A percentile compares a stretch with the other conserved stretches of the same genome.
Conservation (phyloP, 192 early-diverging fungal genomes). For the Podila horticola region DNA sequence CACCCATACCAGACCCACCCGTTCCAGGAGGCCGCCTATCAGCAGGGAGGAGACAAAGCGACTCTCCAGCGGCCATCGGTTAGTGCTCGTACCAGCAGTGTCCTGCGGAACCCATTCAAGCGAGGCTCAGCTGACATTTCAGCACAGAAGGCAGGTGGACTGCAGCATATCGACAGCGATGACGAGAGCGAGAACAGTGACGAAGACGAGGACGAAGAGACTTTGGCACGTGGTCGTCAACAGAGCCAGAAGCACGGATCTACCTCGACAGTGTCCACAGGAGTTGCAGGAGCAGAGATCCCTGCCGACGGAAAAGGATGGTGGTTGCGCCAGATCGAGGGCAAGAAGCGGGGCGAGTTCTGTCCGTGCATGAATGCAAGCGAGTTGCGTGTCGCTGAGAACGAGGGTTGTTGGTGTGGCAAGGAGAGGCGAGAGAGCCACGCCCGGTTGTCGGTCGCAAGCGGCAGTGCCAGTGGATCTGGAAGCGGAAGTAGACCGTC, state of each 20-base stretch:
- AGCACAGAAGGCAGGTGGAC: background rate
- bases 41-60: background rate
- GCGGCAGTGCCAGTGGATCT: background rate
- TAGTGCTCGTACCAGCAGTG: background rate
- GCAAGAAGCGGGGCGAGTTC: conserved; percentile 28
- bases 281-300: conserved; percentile 4
- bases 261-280: background rate
- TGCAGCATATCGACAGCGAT: background rate
- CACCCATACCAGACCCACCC: conserved; percentile 13
- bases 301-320: conserved; percentile 36
- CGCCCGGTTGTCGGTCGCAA: background rate
- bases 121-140: background rate
- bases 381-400: background rate
- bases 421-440: conserved; percentile 12
- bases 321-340: conserved; percentile 47
- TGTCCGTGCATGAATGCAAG: conserved; percentile 18
- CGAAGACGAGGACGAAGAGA: background rate
- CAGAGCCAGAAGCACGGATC: background rate
- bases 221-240: background rate
- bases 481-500: too few species aligned
- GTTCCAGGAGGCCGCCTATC: background rate
- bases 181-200: background rate
- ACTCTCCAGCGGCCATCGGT: background rate
- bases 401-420: conserved; percentile 30
- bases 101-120: background rate